phyloP scores from a whole-genome alignment of 108 stramenopile species.

The Nitzschia sp. region DNA sequence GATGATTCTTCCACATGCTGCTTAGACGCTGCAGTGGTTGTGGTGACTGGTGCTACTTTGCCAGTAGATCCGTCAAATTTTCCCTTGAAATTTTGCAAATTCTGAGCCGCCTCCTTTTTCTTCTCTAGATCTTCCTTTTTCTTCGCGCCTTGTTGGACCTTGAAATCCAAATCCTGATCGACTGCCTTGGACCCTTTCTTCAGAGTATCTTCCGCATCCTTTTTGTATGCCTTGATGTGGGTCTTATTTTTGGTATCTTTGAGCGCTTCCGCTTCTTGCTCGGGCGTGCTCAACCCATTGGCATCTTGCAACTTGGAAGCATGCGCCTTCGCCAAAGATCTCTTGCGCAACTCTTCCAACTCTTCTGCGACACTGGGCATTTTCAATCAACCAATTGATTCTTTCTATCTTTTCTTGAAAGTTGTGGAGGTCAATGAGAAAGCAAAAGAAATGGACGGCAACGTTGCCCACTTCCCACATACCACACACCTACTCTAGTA shows the following conservation, averaged over 20 bases:
- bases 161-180: constrained; percentile 26
- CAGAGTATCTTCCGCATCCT: constrained; percentile 29
- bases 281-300: constrained; percentile 37
- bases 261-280: constrained; percentile 25
- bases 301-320: constrained; percentile 34
- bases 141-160: constrained; percentile 1
- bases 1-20: background rate
- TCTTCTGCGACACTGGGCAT: constrained; percentile 43
- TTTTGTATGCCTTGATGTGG: constrained; percentile 16
- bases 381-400: too few species aligned
- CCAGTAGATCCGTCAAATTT: background rate
- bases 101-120: constrained; percentile 23
- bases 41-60: background rate
- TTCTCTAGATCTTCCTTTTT: constrained; percentile 28
- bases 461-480: too few species aligned
- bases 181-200: constrained; percentile 24
- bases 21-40: constrained; percentile 6
- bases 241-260: constrained; percentile 14
- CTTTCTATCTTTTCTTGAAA: too few species aligned
- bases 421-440: too few species aligned
- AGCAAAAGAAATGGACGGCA: too few species aligned
- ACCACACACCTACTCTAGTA: too few species aligned
- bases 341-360: constrained; percentile 32
- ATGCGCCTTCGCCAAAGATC: constrained; percentile 26
- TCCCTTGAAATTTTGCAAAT: constrained; percentile 22